Evolutionary conservation across 2,329 filamentous ascomycete species (phyloP).

Genomic region (Pleurostoma richardsiae): DNA sequence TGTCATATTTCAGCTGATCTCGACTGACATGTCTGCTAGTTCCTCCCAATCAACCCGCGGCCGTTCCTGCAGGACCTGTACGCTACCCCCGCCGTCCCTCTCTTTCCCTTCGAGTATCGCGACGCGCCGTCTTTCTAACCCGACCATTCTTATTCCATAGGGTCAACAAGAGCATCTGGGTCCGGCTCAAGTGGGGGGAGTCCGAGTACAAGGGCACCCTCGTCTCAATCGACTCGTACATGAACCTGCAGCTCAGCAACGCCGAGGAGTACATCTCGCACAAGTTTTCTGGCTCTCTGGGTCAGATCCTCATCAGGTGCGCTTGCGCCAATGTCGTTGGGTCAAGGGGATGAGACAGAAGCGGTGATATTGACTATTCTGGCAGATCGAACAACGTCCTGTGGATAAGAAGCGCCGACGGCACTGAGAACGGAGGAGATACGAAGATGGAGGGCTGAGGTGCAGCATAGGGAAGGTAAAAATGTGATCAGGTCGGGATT

Average conservation of each 20-base stretch:
- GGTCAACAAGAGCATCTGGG: conserved; percentile 84
- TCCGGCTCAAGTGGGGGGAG: conserved; percentile 96
- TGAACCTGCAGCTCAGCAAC: conserved; percentile 92
- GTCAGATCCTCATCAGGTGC: conserved; percentile 82
- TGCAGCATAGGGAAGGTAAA: background rate
- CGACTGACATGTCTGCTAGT: conserved; percentile 35
- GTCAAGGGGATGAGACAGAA: conserved; percentile 34
- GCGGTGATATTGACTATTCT: too few species aligned
- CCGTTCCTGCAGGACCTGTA: conserved; percentile 93
- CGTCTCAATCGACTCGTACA: conserved; percentile 91
- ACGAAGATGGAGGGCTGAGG: conserved; percentile 53
- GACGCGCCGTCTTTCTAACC: too few species aligned
- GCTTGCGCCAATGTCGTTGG: conserved; percentile 30
- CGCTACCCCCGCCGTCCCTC: conserved; percentile 25
- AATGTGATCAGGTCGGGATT: too few species aligned
- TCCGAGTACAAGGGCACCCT: conserved; percentile 95
- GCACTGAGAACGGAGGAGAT: conserved; percentile 41
- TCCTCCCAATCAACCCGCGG: conserved; percentile 93
- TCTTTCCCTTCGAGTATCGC: background rate
- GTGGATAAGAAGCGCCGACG: conserved; percentile 67
- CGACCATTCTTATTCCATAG: conserved; percentile 31
- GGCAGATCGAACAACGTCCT: conserved; percentile 75
- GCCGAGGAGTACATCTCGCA: conserved; percentile 91
- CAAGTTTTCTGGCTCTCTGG: conserved; percentile 77
- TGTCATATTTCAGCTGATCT: too few species aligned